Evolutionary conservation across 257 asterid genomes (phyloP).

Genomic region (Solanum raphanifolium): DNA sequence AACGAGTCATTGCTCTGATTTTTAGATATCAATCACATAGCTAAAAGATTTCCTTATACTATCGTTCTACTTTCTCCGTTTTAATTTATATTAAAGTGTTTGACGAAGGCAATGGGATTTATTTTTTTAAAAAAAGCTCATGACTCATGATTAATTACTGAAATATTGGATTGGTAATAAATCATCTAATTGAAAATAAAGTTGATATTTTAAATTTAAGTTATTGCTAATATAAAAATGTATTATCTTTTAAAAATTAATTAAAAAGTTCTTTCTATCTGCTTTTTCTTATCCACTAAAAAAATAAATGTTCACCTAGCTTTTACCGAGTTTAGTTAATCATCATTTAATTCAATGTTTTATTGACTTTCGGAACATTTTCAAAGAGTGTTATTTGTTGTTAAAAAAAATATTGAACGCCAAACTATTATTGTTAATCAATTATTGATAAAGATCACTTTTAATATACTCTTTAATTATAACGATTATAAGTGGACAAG

Average conservation of each 20-base stretch:
- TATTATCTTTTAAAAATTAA: background rate
- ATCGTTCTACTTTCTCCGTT: too few species aligned
- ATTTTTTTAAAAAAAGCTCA: rapidly evolving
- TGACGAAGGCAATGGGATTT: background rate
- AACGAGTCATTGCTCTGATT: background rate
- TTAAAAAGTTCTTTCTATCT: background rate
- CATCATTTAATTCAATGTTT: too few species aligned
- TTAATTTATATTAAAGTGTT: too few species aligned
- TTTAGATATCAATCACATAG: background rate
- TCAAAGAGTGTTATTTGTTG: too few species aligned
- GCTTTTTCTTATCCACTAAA: background rate
- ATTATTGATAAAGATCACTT: too few species aligned
- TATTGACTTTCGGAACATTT: too few species aligned
- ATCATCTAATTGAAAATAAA: background rate
- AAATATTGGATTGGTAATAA: background rate
- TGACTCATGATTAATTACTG: background rate
- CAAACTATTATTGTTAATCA: too few species aligned
- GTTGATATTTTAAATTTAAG: background rate
- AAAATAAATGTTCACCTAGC: background rate
- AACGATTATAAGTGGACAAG: background rate
- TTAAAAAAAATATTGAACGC: too few species aligned
- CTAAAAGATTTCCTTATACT: background rate
- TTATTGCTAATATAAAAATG: background rate
- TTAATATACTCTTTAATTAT: too few species aligned
- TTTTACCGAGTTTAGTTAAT: too few species aligned